Base-by-base conservation (phyloP, 768 basidiomycete genomes). In the Mrakia blollopis region DNA sequence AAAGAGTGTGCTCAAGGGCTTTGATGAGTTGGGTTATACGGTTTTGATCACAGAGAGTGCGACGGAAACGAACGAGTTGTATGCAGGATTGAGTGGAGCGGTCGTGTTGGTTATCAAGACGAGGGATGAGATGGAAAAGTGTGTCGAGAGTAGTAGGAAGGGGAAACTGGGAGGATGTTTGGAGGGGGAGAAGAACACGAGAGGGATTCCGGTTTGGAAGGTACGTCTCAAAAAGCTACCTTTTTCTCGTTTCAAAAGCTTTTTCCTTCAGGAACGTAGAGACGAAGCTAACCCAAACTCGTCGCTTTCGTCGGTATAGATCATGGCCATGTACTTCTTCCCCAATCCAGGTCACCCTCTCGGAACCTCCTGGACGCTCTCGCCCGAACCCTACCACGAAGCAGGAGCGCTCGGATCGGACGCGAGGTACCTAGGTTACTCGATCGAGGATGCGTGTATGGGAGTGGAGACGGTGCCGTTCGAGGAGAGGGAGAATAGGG, bases 61-160 rank as follows among this genome's bases (percentile, higher is more conserved):
- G 32, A 62, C 65, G 63, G 76, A 77, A 72, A 68, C 76, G 14
- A 77, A 73, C 63, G 50, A 63, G 65, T 47, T 72, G 35, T 77
- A 77, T 65, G 62, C 63, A 3, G 72, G 54, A 18, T 35, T 77
- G 39, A 62, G 70, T 11, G 76, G 61, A 4, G 76, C 76, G 28
- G 76, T 77, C n/a, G 63, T 37, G 30, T 41, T 52, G 21, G 72
- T 77, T n/a, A 57, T 77, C 76, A 77, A 73, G 88, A 97, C 94
- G 80, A 91, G 96, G n/a, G 91, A 90, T 28, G 96, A 98, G 83
- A 96, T 98, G 93, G 92, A 93, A 83, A 97, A 97, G 85, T 89
- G 96, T 35, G 92, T 96, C 32, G 62, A 65, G 62, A 52, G 52
- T 35, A 54, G 50, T 9, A 52, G 28, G 63, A 35, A 32, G 18